Conservation (phyloP, 495 filamentous ascomycete species). For the Platismatia glauca region DNA sequence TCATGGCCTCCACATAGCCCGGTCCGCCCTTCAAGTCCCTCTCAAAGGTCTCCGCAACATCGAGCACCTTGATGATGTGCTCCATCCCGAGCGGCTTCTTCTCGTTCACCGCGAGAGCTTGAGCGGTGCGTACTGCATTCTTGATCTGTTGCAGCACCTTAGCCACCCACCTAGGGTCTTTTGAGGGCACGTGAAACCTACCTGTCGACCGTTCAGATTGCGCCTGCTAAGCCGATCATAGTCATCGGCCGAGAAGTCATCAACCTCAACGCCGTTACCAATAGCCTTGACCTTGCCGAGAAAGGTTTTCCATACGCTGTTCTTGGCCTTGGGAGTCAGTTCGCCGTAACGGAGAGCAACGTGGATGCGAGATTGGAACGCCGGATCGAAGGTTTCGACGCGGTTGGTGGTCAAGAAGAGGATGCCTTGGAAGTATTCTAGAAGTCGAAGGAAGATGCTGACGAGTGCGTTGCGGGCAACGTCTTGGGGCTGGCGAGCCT, state of each 20-base stretch:
- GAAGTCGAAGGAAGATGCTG: conserved; percentile 60
- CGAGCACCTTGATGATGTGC: conserved; percentile 74
- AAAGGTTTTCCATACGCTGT: conserved; percentile 81
- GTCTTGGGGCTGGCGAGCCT: conserved; percentile 60
- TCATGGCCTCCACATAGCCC: conserved; percentile 34
- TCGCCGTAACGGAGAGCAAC: conserved; percentile 73
- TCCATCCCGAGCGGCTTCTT: conserved; percentile 60
- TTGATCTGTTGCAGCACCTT: conserved; percentile 56
- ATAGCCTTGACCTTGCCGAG: conserved; percentile 55
- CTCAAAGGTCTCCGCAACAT: conserved; percentile 76
- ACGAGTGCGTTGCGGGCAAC: conserved; percentile 71
- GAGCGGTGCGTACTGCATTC: conserved; percentile 79
- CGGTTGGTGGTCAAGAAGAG: conserved; percentile 76
- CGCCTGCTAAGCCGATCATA: conserved; percentile 57
- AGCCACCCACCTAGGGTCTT: background rate
- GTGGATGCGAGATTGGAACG: conserved; percentile 61
- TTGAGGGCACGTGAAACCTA: background rate
- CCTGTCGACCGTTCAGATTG: conserved; percentile 70
- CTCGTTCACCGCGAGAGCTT: conserved; percentile 76
- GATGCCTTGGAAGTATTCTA: conserved; percentile 74
- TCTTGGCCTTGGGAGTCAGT: conserved; percentile 64
- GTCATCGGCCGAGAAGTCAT: conserved; percentile 59
- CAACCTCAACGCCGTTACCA: conserved; percentile 49
- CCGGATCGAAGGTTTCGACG: conserved; percentile 63
- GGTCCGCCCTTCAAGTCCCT: conserved; percentile 63